Conservation (phyloP, 768 basidiomycete species). For the Hortiboletus campestris region DNA sequence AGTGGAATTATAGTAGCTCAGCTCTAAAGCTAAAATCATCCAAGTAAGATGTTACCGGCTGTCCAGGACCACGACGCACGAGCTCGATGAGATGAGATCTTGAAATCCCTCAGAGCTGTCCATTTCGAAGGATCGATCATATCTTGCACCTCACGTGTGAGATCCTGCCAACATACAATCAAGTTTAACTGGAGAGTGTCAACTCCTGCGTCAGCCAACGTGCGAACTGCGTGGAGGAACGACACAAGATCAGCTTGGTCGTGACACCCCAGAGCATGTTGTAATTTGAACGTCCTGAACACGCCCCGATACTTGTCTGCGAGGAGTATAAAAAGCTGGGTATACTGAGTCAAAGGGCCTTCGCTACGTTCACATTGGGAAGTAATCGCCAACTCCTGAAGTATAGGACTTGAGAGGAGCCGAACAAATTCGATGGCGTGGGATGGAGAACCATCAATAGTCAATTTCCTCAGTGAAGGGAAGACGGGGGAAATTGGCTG, state of each 20-base stretch:
- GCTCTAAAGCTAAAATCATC: not conserved
- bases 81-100: slow-evolving; percentile 8
- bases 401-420: slow-evolving; percentile 16
- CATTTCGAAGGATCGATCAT: slow-evolving; percentile 23
- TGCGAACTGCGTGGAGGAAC: slow-evolving; percentile 18
- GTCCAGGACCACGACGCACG: slow-evolving; percentile 17
- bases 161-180: slow-evolving; percentile 15
- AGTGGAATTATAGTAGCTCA: not conserved
- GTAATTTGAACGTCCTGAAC: slow-evolving; percentile 18
- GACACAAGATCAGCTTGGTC: slow-evolving; percentile 13
- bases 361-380: slow-evolving; percentile 16
- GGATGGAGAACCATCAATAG: slow-evolving; percentile 19
- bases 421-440: slow-evolving; percentile 23
- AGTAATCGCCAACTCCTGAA: slow-evolving; percentile 17
- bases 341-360: slow-evolving; percentile 10
- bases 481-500: slow-evolving; percentile 20
- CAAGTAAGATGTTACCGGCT: slow-evolving; percentile 2
- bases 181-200: slow-evolving; percentile 13
- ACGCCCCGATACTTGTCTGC: slow-evolving; percentile 23
- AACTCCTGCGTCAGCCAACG: slow-evolving; percentile 13
- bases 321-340: slow-evolving; percentile 18
- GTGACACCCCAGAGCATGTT: slow-evolving; percentile 16
- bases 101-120: slow-evolving; percentile 13
- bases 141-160: slow-evolving; percentile 19
- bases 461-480: slow-evolving; percentile 20